These are phyloP conservation scores for Talaromyces atroroseus DNA, from an alignment of 2,329 filamentous ascomycete species.

Conservation along the genomic window DNA sequence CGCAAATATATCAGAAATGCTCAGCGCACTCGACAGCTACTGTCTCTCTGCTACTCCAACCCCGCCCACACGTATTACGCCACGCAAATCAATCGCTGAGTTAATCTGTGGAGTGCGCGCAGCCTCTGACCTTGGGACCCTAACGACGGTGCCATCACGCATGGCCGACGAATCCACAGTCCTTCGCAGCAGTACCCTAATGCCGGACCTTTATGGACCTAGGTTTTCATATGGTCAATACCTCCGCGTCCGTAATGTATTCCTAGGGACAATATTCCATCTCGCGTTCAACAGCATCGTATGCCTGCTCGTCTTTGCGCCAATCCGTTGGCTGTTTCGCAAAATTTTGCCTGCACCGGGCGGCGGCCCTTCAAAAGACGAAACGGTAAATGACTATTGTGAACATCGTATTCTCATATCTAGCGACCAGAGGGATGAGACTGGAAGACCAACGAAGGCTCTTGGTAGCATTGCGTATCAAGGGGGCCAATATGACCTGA, in stretches of 20 bases:
- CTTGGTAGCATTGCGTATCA: conserved; percentile 39
- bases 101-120: conserved; percentile 46
- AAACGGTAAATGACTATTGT: conserved; percentile 31
- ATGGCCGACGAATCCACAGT: conserved; percentile 53
- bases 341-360: conserved; percentile 48
- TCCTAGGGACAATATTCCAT: conserved; percentile 48
- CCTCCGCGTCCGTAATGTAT: conserved; percentile 45
- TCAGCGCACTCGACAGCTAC: conserved; percentile 46
- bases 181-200: conserved; percentile 55
- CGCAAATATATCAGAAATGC: conserved; percentile 43
- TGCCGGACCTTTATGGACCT: conserved; percentile 53
- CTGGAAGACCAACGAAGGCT: conserved; percentile 31
- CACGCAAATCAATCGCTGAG: conserved; percentile 25
- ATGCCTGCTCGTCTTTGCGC: conserved; percentile 46
- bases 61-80: conserved; percentile 28
- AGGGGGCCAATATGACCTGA: conserved; percentile 41
- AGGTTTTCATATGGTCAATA: conserved; percentile 56
- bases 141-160: conserved; percentile 51
- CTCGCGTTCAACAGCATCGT: conserved; percentile 42
- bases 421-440: conserved; percentile 29
- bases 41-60: conserved; percentile 45
- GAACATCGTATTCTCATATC: conserved; percentile 44
- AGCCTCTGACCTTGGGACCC: conserved; percentile 53
- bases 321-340: conserved; percentile 48
- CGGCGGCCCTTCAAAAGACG: conserved; percentile 44